These are phyloP conservation scores for Botrytis porri DNA, from an alignment of 2,329 filamentous ascomycete genomes.

Conservation along the genomic window DNA sequence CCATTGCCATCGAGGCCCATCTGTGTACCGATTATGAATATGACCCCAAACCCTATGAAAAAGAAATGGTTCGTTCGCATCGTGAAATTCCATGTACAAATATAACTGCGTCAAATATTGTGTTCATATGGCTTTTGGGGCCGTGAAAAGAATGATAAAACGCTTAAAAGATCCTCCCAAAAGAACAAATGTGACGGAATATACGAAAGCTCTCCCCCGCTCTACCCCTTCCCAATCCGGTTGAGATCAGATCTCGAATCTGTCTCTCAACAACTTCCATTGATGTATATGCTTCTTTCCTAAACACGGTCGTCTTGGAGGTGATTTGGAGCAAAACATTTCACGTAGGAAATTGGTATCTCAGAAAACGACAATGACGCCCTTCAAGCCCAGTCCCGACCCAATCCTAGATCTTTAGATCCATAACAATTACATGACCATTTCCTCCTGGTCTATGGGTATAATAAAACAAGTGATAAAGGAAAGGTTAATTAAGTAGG, in stretches of 20 bases:
- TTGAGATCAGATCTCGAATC: neutral
- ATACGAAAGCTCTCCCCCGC: neutral
- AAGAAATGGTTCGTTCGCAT: constrained; percentile 8
- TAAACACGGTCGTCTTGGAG: constrained; percentile 2
- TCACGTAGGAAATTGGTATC: constrained; percentile 14
- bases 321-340: constrained; percentile 8
- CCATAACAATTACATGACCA: constrained; percentile 36
- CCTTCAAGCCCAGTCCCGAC: constrained; percentile 10
- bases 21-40: constrained; percentile 13
- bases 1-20: constrained; percentile 15
- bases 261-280: constrained; percentile 1
- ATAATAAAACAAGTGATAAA: constrained; percentile 25
- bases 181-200: neutral
- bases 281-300: constrained; percentile 1
- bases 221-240: neutral
- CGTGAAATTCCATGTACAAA: constrained; percentile 14
- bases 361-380: constrained; percentile 20
- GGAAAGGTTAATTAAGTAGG: constrained; percentile 21
- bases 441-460: constrained; percentile 28
- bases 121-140: neutral
- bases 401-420: constrained; percentile 17
- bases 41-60: neutral
- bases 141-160: constrained; percentile 3
- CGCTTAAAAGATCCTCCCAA: neutral
- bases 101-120: constrained; percentile 13